Evolutionary conservation across 192 early-diverging fungal genomes (phyloP).

Genomic region (Rhizophagus clarus): DNA sequence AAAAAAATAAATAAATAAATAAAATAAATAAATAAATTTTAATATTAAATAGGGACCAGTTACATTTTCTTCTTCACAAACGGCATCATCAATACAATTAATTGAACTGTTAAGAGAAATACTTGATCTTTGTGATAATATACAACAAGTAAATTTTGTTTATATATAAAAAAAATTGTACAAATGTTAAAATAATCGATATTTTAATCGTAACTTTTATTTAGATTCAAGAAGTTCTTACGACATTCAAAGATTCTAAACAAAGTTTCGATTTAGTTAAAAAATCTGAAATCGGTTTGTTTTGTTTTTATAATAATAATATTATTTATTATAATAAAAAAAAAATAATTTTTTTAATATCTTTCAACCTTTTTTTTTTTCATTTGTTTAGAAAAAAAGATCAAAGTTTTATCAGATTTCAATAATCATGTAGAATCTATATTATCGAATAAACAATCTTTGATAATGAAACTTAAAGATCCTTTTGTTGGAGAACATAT

Average conservation of each 20-base stretch:
- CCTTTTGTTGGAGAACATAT: constrained; percentile 27
- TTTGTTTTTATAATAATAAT: not conserved
- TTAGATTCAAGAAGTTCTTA: constrained; percentile 11
- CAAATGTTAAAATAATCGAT: not conserved
- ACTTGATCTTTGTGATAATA: constrained; percentile 1
- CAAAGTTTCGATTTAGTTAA: constrained; percentile 13
- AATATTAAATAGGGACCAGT: not conserved
- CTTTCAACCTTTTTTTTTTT: not conserved
- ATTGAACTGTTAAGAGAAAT: not conserved
- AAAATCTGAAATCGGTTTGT: constrained; percentile 12
- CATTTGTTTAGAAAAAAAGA: constrained; percentile 23
- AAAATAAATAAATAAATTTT: not conserved
- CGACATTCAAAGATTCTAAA: constrained; percentile 21
- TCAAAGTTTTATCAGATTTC: constrained; percentile 4
- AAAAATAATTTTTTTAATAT: not conserved
- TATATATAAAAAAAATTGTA: too few relatives aligned
- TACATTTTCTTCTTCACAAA: not conserved
- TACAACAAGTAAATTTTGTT: not conserved
- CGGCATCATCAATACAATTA: constrained; percentile 15
- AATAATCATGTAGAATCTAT: constrained; percentile 14
- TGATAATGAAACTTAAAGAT: constrained; percentile 13
- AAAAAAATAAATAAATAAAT: not conserved
- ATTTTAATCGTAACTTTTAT: too few relatives aligned
- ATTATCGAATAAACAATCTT: constrained; percentile 19
- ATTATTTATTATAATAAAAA: not conserved